Evolutionary conservation across 208 protist species (phyloP).

Genomic region (Leishmania martiniquensis): DNA sequence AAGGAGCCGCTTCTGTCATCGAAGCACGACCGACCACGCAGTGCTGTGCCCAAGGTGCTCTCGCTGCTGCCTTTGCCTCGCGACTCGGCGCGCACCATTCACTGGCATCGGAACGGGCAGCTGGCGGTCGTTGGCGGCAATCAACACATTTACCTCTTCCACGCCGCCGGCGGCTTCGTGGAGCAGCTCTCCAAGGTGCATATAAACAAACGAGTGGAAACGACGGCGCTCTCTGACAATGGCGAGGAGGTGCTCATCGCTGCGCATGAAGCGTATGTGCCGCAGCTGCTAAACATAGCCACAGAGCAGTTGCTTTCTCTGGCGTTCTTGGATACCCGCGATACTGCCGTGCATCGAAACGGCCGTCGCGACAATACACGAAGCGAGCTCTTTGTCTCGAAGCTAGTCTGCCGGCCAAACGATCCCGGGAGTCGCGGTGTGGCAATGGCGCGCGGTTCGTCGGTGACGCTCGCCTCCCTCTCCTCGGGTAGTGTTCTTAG

Average conservation of each 20-base stretch:
- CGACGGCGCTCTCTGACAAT: constrained; percentile 57
- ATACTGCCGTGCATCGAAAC: constrained; percentile 67
- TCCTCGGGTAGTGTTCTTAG: constrained; percentile 65
- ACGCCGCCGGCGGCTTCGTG: constrained; percentile 80
- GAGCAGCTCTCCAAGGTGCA: constrained; percentile 79
- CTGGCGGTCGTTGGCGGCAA: constrained; percentile 77
- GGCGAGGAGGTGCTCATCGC: constrained; percentile 79
- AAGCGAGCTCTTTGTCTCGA: constrained; percentile 62
- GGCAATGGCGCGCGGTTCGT: constrained; percentile 57
- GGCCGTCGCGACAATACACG: constrained; percentile 64
- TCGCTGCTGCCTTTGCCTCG: constrained; percentile 74
- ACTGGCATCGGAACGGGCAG: constrained; percentile 88
- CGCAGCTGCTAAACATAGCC: constrained; percentile 57
- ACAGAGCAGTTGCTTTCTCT: constrained; percentile 70
- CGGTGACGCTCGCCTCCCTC: constrained; percentile 69
- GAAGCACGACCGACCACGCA: constrained; percentile 41
- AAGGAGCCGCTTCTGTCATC: constrained; percentile 79
- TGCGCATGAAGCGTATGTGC: constrained; percentile 60
- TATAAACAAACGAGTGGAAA: constrained; percentile 44
- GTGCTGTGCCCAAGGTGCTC: constrained; percentile 55
- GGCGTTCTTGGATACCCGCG: constrained; percentile 70
- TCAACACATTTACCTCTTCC: constrained; percentile 82
- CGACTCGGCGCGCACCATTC: constrained; percentile 66
- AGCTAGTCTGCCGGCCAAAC: constrained; percentile 31
- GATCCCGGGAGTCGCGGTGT: constrained; percentile 32